phyloP scores from a whole-genome alignment of 352 stramenopile genomes.

The Phytophthora hybrid region DNA sequence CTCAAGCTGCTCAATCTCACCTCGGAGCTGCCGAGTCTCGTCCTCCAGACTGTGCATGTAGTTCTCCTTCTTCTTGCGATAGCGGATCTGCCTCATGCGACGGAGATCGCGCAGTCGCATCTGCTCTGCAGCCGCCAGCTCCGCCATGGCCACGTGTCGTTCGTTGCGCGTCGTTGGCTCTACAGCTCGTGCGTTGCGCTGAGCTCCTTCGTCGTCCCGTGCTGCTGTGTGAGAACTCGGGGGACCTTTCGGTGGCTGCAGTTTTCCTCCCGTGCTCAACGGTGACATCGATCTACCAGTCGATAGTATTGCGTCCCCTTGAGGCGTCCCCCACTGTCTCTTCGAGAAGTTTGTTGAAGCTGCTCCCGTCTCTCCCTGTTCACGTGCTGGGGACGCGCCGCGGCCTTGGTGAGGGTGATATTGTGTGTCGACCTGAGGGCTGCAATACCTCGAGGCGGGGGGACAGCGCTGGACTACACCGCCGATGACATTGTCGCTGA shows the following conservation, averaged over 20 bases:
- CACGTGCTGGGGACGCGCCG: background rate
- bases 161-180: background rate
- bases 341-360: background rate
- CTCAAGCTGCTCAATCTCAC: constrained; percentile 4
- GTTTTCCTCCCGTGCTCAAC: background rate
- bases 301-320: background rate
- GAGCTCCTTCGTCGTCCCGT: background rate
- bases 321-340: background rate
- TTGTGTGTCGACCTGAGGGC: background rate
- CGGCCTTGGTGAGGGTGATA: background rate
- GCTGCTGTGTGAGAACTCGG: background rate
- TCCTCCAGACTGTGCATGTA: constrained; percentile 3
- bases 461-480: background rate
- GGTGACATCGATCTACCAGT: background rate
- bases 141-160: background rate
- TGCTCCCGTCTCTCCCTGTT: background rate
- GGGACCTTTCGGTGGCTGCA: background rate
- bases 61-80: constrained; percentile 8
- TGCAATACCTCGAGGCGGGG: background rate
- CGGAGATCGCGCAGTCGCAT: background rate
- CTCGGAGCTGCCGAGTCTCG: background rate
- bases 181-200: background rate
- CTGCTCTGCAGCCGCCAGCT: background rate
- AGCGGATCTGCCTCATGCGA: constrained; percentile 1
- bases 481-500: constrained; percentile 6